phyloP scores from a whole-genome alignment of 1,284 basidiomycete species.

The Uromyces viciae-fabae region DNA sequence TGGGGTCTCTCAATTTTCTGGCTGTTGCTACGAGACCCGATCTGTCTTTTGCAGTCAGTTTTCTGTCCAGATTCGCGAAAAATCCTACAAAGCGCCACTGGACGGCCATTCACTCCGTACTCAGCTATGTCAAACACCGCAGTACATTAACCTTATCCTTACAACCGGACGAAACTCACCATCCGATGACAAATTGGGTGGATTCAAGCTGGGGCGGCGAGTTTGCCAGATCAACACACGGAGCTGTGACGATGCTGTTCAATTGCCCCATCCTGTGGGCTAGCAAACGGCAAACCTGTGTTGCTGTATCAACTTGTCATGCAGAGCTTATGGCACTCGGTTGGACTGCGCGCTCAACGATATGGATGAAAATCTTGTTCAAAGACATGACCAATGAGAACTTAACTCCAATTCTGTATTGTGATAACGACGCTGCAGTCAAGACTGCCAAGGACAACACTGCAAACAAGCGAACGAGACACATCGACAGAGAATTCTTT shows the following conservation, averaged over 20 bases:
- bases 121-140: not conserved
- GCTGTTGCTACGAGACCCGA: constrained; percentile 11
- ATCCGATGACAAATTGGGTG: not conserved
- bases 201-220: constrained; percentile 28
- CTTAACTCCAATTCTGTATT: not conserved
- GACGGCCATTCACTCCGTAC: not conserved
- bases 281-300: constrained; percentile 1
- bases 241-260: not conserved
- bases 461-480: not conserved
- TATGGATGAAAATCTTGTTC: not conserved
- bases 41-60: constrained; percentile 8
- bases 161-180: not conserved
- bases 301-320: constrained; percentile 2
- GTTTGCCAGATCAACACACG: not conserved
- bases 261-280: not conserved
- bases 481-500: not conserved
- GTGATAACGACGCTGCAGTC: not conserved
- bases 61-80: constrained; percentile 1
- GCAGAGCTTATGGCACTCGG: constrained; percentile 19
- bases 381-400: not conserved
- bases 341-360: not conserved
- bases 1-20: constrained; percentile 13
- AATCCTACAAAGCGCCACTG: not conserved
- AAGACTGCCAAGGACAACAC: constrained; percentile 11
- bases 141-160: not conserved